These are phyloP conservation scores for Leccinum subrobustum DNA, from an alignment of 1,284 basidiomycete genomes.

Conservation along the genomic window DNA sequence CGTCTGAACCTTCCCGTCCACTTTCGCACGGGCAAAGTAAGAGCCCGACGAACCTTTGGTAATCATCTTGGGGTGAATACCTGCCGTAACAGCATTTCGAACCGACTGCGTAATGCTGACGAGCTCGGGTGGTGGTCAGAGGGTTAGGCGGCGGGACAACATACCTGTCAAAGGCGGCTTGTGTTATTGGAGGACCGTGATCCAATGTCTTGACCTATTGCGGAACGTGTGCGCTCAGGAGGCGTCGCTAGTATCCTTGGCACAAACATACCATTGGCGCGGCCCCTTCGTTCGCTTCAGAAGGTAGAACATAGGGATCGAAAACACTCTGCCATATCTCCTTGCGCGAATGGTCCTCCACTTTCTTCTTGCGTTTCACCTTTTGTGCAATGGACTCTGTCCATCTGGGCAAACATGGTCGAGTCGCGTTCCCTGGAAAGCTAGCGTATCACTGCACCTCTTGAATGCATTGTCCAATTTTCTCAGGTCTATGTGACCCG, in stretches of 20 bases:
- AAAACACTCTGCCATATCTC: slow-evolving; percentile 80
- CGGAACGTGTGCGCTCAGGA: background rate
- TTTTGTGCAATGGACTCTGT: slow-evolving; percentile 83
- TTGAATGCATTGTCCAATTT: slow-evolving; percentile 82
- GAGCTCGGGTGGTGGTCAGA: slow-evolving; percentile 6
- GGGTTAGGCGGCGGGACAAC: slow-evolving; percentile 24
- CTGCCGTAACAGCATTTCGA: slow-evolving; percentile 66
- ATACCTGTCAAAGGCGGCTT: slow-evolving; percentile 67
- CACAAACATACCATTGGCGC: slow-evolving; percentile 19
- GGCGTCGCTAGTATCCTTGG: background rate
- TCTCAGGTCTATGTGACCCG: slow-evolving; percentile 70
- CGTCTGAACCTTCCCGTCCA: slow-evolving; percentile 69
- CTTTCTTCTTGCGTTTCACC: slow-evolving; percentile 79
- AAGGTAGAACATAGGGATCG: slow-evolving; percentile 45
- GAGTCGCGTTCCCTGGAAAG: slow-evolving; percentile 1
- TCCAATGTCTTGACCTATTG: slow-evolving; percentile 71
- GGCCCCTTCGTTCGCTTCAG: slow-evolving; percentile 27
- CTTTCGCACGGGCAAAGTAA: slow-evolving; percentile 80
- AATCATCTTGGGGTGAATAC: slow-evolving; percentile 87
- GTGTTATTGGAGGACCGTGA: slow-evolving; percentile 71
- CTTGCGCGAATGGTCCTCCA: slow-evolving; percentile 58
- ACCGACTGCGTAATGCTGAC: slow-evolving; percentile 64
- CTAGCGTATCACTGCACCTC: slow-evolving; percentile 41
- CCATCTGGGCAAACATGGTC: slow-evolving; percentile 50
- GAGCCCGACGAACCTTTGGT: slow-evolving; percentile 83